Evolutionary conservation across 148 eudicot species (phyloP).

Genomic region (Heliamphora exappendiculata): DNA sequence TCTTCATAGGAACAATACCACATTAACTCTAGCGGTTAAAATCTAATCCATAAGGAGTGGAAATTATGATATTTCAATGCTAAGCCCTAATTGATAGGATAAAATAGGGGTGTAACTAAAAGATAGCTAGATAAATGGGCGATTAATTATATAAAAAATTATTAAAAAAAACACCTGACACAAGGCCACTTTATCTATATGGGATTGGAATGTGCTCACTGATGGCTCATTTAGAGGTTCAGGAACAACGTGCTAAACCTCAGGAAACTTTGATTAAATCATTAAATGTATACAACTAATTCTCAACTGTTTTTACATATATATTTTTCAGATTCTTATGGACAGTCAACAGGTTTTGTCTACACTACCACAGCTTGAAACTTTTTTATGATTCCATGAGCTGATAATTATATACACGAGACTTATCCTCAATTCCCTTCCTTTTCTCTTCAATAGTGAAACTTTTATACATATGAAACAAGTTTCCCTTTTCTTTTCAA

Average conservation of each 20-base stretch:
- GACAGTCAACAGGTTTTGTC: not conserved
- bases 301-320: not conserved
- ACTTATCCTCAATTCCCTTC: not conserved
- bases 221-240: not conserved
- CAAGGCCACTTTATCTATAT: not conserved
- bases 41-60: too few species aligned
- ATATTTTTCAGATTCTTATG: not conserved
- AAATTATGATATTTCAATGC: too few species aligned
- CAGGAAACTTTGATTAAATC: not conserved
- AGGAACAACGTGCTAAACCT: not conserved
- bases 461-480: not conserved
- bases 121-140: not conserved
- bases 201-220: not conserved
- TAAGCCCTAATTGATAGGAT: too few species aligned
- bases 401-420: too few species aligned
- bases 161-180: not conserved
- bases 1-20: too few species aligned
- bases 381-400: not conserved
- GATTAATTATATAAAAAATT: not conserved
- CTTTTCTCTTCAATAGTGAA: not conserved
- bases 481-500: not conserved
- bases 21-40: too few species aligned
- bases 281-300: not conserved
- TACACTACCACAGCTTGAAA: not conserved
- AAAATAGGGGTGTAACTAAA: too few species aligned